A percentile compares a stretch with the other conserved stretches of the same genome.
phyloP scores from a whole-genome alignment of 345 rosid genomes.

The Eucalyptus globulus region DNA sequence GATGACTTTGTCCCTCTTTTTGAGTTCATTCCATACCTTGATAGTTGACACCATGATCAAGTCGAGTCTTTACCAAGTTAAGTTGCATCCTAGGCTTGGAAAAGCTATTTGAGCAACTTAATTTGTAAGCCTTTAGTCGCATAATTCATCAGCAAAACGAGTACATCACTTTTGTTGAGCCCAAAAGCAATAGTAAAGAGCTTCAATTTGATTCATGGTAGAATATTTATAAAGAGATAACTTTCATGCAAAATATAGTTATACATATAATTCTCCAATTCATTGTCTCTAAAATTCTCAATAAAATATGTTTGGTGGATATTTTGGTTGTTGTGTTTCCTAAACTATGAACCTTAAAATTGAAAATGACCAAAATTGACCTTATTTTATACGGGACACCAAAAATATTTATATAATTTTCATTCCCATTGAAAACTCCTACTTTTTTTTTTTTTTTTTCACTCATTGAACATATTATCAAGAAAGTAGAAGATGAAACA shows the following conservation, averaged over 20 bases:
- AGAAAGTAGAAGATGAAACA: not conserved
- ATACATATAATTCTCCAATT: not conserved
- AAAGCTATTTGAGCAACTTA: not conserved
- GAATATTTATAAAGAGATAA: not conserved
- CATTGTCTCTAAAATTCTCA: not conserved
- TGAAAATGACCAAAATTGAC: not conserved
- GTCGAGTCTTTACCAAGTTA: not conserved
- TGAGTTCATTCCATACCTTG: not conserved
- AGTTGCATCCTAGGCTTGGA: not conserved
- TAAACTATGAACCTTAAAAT: not conserved
- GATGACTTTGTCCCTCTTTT: too few species aligned
- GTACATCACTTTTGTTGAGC: not conserved
- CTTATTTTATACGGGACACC: not conserved
- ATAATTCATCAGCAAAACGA: not conserved
- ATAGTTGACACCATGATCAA: too few species aligned
- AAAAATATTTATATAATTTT: not conserved
- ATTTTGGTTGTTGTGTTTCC: not conserved
- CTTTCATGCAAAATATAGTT: not conserved
- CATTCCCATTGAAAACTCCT: not conserved
- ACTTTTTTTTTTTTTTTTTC: not conserved
- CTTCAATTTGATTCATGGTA: not conserved
- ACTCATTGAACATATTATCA: not conserved
- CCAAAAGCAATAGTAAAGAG: not conserved
- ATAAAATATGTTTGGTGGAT: not conserved
- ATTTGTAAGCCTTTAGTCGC: too few species aligned